These are phyloP conservation scores for Ustilago shanxiensis DNA, from an alignment of 1,284 basidiomycete species.

Conservation along the genomic window DNA sequence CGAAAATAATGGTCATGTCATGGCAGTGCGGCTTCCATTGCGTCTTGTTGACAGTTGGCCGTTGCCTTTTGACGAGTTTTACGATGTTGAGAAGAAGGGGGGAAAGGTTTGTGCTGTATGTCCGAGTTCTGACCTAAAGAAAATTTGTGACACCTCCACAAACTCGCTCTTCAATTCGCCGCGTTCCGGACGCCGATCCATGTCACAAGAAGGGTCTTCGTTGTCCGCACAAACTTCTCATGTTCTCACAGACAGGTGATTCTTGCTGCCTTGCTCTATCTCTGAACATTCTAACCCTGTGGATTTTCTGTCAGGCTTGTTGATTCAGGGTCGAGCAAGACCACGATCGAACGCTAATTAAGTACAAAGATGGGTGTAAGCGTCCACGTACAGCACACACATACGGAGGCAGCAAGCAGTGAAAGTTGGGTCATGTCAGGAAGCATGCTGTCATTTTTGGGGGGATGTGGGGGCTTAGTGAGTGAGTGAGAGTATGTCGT, in stretches of 20 bases:
- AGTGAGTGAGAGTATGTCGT: constrained; percentile 42
- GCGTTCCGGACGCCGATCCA: neutral
- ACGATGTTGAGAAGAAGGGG: neutral
- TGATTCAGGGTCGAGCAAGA: no score
- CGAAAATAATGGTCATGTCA: constrained; percentile 9
- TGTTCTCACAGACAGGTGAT: no score
- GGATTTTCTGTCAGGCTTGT: no score
- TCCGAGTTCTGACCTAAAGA: neutral
- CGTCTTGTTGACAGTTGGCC: neutral
- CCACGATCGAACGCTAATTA: no score
- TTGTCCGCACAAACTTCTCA: neutral
- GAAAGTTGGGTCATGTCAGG: constrained; percentile 30
- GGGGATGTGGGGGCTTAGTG: constrained; percentile 11
- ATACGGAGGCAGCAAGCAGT: no score
- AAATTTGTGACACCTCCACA: constrained; percentile 18
- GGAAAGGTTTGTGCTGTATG: neutral
- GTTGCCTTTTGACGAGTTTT: neutral
- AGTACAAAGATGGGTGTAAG: no score
- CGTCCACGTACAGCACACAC: no score
- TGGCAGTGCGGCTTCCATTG: constrained; percentile 13
- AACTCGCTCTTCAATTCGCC: neutral
- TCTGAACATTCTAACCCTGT: no score
- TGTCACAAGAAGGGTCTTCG: no score
- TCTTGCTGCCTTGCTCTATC: no score
- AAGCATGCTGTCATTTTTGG: constrained; percentile 54